Conservation (phyloP, 306 rosid species). For the Trifolium repens region DNA sequence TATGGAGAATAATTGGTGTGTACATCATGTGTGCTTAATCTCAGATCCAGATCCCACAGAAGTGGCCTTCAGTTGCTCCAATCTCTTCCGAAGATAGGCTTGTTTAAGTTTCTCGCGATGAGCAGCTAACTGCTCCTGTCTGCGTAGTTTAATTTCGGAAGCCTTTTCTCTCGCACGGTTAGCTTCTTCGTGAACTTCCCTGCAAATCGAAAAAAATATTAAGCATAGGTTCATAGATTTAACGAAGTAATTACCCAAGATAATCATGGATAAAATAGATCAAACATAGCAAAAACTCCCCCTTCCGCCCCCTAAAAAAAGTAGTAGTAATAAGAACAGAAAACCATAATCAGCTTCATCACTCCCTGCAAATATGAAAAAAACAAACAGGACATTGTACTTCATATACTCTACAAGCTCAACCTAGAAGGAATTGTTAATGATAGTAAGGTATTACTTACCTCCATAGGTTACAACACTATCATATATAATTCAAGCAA, state of each 20-base stretch:
- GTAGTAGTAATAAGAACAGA: neutral
- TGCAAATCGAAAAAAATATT: conserved; percentile 44
- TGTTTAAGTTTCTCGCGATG: conserved; percentile 83
- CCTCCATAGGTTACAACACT: neutral
- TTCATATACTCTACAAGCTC: conserved; percentile 11
- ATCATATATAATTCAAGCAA: conserved; percentile 1
- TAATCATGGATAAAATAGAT: neutral
- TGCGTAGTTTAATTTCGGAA: conserved; percentile 70
- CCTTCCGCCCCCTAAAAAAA: neutral
- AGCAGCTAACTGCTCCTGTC: conserved; percentile 75
- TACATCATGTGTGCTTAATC: conserved; percentile 41
- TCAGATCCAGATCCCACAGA: conserved; percentile 55
- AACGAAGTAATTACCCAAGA: conserved; percentile 9
- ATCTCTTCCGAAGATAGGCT: conserved; percentile 80
- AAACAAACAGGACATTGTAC: neutral
- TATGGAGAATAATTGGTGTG: neutral
- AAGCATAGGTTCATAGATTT: conserved; percentile 4
- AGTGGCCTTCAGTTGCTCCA: conserved; percentile 76
- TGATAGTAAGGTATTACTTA: neutral
- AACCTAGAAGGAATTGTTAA: neutral
- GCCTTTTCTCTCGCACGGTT: conserved; percentile 81
- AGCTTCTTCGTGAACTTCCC: conserved; percentile 96
- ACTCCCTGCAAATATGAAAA: neutral
- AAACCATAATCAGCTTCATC: neutral
- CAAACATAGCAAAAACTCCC: neutral